Evolutionary conservation across 169 alveolate species (phyloP).

Genomic region (Plasmodium sp.): DNA sequence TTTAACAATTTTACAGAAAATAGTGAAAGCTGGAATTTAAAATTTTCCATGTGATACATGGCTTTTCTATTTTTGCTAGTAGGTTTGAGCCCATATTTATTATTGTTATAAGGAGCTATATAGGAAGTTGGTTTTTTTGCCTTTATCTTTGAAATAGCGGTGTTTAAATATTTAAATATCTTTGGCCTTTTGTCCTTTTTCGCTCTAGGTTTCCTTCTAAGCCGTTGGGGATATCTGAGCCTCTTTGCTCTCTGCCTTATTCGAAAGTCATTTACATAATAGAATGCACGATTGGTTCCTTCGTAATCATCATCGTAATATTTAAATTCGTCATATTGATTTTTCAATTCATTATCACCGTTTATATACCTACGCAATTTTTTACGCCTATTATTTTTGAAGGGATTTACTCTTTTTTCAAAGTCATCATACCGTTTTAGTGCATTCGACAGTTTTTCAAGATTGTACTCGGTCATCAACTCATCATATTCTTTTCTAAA

Average conservation of each 20-base stretch:
- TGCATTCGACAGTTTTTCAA: neutral
- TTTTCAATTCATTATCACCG: neutral
- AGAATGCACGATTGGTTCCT: neutral
- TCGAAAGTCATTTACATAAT: neutral
- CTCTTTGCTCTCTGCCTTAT: neutral
- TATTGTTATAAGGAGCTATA: neutral
- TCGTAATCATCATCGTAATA: neutral
- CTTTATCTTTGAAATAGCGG: neutral
- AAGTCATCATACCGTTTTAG: neutral
- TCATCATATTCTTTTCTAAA: neutral
- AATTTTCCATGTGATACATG: neutral
- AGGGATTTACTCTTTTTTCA: constrained; percentile 6
- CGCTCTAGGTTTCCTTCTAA: neutral
- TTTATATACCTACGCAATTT: neutral
- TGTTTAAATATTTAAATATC: neutral
- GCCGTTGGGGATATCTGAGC: neutral
- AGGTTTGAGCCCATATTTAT: neutral
- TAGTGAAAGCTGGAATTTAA: neutral
- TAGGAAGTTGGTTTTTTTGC: neutral
- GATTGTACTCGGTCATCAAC: neutral
- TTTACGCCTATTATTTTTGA: neutral
- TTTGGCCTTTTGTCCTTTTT: neutral
- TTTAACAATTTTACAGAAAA: neutral
- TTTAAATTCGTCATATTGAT: neutral
- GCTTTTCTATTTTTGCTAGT: neutral